phyloP scores from a whole-genome alignment of 2,329 filamentous ascomycete genomes.

The Beauveria sp. region DNA sequence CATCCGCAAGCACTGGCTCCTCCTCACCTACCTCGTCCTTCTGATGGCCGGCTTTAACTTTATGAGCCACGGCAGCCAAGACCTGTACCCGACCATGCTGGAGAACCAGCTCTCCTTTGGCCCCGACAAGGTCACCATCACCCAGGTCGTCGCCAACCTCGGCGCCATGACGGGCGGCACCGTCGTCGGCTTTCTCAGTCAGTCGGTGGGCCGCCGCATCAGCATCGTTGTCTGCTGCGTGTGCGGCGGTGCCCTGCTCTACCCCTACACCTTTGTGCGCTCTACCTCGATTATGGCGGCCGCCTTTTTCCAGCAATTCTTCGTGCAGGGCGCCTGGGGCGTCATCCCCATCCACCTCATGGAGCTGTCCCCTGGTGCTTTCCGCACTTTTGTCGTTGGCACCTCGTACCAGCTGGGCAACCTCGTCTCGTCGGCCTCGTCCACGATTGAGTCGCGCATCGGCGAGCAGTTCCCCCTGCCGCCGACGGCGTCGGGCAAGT shows the following conservation, averaged over 20 bases:
- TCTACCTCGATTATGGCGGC: conserved; percentile 62
- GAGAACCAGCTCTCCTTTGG: conserved; percentile 46
- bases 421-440: conserved; percentile 59
- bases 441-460: conserved; percentile 68
- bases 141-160: conserved; percentile 64
- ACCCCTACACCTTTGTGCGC: conserved; percentile 70
- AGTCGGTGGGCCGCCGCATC: conserved; percentile 62
- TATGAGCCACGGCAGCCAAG: conserved; percentile 71
- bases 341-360: conserved; percentile 72
- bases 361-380: conserved; percentile 64
- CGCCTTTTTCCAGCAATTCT: conserved; percentile 79
- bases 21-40: conserved; percentile 74
- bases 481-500: conserved; percentile 37
- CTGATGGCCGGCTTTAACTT: conserved; percentile 92
- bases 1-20: conserved; percentile 68
- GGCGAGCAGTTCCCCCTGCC: conserved; percentile 68
- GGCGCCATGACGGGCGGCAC: conserved; percentile 64
- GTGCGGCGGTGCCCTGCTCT: conserved; percentile 67
- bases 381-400: conserved; percentile 68
- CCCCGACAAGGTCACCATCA: conserved; percentile 55
- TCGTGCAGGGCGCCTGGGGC: conserved; percentile 69
- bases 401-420: conserved; percentile 73
- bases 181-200: conserved; percentile 57
- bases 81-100: conserved; percentile 54
- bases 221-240: conserved; percentile 58